These are phyloP conservation scores for Aciculosporium take DNA, from an alignment of 2,329 filamentous ascomycete genomes.

Conservation along the genomic window DNA sequence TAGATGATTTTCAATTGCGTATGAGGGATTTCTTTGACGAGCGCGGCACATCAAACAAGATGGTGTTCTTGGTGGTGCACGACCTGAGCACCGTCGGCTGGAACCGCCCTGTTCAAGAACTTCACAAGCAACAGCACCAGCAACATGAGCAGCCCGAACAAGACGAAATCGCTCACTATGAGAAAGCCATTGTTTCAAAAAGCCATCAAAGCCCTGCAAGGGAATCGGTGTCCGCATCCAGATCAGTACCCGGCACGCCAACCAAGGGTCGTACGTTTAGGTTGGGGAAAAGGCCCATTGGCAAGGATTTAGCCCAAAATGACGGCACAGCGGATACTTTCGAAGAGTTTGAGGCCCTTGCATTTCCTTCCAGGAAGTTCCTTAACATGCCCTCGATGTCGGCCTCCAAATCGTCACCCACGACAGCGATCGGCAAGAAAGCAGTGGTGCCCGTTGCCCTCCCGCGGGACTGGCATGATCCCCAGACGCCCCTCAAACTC, in stretches of 20 bases:
- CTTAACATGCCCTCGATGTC: not conserved
- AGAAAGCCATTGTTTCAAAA: not conserved
- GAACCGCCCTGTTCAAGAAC: slow-evolving; percentile 25
- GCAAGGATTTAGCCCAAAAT: slow-evolving; percentile 9
- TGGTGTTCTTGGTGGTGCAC: slow-evolving; percentile 32
- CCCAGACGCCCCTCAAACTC: slow-evolving; percentile 32
- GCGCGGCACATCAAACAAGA: slow-evolving; percentile 9
- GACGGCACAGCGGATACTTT: slow-evolving; percentile 21
- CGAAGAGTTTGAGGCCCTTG: slow-evolving; percentile 23
- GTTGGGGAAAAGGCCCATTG: not conserved
- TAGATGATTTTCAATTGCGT: slow-evolving; percentile 27
- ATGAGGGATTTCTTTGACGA: slow-evolving; percentile 9
- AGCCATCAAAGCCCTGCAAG: not conserved
- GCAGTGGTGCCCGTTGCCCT: slow-evolving; percentile 19
- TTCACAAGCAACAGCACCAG: slow-evolving; percentile 6
- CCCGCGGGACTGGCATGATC: slow-evolving; percentile 27
- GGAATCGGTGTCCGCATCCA: not conserved
- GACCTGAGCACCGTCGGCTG: slow-evolving; percentile 33
- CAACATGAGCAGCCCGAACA: not conserved
- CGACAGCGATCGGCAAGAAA: not conserved
- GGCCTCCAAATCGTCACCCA: not conserved
- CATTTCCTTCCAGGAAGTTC: slow-evolving; percentile 11
- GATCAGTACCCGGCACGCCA: not conserved
- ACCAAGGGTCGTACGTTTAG: not conserved
- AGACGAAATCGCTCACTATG: not conserved